Evolutionary conservation across 352 stramenopile genomes (phyloP).

Genomic region (Phytophthora multivora): DNA sequence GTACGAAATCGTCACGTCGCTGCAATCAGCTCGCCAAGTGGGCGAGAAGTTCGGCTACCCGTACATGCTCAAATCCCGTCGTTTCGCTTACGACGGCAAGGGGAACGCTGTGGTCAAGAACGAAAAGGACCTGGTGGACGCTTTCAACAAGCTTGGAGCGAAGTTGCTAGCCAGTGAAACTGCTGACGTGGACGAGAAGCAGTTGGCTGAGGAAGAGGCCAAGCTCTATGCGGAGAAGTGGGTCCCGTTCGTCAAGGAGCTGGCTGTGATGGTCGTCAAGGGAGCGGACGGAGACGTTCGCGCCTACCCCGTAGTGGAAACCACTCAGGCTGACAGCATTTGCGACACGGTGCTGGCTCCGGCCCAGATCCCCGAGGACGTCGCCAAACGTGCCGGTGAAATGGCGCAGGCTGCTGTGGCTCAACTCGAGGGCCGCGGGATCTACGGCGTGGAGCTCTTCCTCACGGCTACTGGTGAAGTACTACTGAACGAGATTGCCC

Average conservation of each 20-base stretch:
- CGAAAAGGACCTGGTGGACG: slow-evolving; percentile 75
- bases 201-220: slow-evolving; percentile 22
- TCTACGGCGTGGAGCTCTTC: slow-evolving; percentile 99
- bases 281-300: slow-evolving; percentile 56
- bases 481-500: slow-evolving; percentile 97
- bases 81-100: slow-evolving; percentile 96
- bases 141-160: slow-evolving; percentile 84
- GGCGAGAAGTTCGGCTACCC: slow-evolving; percentile 90
- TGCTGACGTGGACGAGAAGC: slow-evolving; percentile 27
- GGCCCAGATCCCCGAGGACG: slow-evolving; percentile 59
- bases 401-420: slow-evolving; percentile 79
- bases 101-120: slow-evolving; percentile 95
- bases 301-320: slow-evolving; percentile 97
- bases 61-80: slow-evolving; percentile 98
- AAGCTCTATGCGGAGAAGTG: slow-evolving; percentile 96
- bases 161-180: slow-evolving; percentile 16
- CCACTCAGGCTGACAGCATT: slow-evolving; percentile 97
- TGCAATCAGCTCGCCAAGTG: slow-evolving; percentile 46
- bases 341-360: slow-evolving; percentile 96
- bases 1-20: slow-evolving; percentile 57
- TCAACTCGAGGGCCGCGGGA: slow-evolving; percentile 83
- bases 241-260: slow-evolving; percentile 96
- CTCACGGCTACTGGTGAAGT: slow-evolving; percentile 87
- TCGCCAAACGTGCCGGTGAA: slow-evolving; percentile 48
- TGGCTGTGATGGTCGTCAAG: slow-evolving; percentile 98